Evolutionary conservation across 148 eudicot species (phyloP).

Genomic region (Vaccinium vitisidaea): DNA sequence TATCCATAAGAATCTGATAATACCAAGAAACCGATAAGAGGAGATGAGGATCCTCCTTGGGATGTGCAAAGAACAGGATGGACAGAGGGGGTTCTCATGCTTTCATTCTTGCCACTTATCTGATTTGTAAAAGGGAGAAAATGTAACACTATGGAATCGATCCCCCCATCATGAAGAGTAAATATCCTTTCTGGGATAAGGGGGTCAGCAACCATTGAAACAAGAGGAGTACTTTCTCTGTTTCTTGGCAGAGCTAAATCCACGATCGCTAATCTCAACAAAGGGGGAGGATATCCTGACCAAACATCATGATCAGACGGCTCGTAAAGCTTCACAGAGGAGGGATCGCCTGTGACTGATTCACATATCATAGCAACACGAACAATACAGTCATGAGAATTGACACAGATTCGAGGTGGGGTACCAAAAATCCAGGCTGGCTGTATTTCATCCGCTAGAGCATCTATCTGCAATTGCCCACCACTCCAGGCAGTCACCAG

Average conservation of each 20-base stretch:
- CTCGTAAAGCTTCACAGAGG: slow-evolving; percentile 61
- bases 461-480: slow-evolving; percentile 93
- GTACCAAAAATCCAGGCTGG: slow-evolving; percentile 74
- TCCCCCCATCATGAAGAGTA: slow-evolving; percentile 76
- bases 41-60: slow-evolving; percentile 42
- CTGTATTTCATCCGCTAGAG: slow-evolving; percentile 91
- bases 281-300: slow-evolving; percentile 86
- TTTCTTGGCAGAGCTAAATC: slow-evolving; percentile 75
- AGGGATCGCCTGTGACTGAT: slow-evolving; percentile 34
- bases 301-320: slow-evolving; percentile 57
- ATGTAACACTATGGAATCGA: slow-evolving; percentile 87
- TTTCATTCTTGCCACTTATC: slow-evolving; percentile 53
- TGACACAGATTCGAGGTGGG: slow-evolving; percentile 71
- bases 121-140: slow-evolving; percentile 92
- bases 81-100: slow-evolving; percentile 73
- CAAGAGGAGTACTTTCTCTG: slow-evolving; percentile 37
- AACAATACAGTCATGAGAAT: slow-evolving; percentile 51
- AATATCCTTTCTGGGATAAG: slow-evolving; percentile 82
- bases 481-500: slow-evolving; percentile 87
- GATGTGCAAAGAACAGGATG: slow-evolving; percentile 65
- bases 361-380: slow-evolving; percentile 98
- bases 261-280: slow-evolving; percentile 78
- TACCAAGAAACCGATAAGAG: slow-evolving; percentile 72
- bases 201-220: slow-evolving; percentile 68
- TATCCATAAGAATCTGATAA: slow-evolving; percentile 83